Conservation (phyloP, 2,329 filamentous ascomycete species). For the Monosporascus sp. region DNA sequence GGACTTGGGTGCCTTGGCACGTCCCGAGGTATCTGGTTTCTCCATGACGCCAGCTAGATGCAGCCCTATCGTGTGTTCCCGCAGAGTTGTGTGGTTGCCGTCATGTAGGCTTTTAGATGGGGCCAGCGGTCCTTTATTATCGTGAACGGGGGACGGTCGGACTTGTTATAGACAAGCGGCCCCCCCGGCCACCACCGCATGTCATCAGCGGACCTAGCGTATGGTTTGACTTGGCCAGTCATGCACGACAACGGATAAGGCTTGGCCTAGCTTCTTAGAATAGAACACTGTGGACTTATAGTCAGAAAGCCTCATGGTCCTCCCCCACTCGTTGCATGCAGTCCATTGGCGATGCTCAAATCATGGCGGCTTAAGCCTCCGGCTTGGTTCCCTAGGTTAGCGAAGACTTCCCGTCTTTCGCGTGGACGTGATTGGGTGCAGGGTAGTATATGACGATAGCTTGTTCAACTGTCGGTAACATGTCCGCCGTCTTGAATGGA, state of each 20-base stretch:
- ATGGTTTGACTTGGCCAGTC: no score
- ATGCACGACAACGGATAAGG: background rate
- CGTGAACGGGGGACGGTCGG: background rate
- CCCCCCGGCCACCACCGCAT: background rate
- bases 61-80: conserved; percentile 1
- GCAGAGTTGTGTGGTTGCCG: conserved; percentile 7
- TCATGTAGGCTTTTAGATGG: conserved; percentile 6
- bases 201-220: background rate
- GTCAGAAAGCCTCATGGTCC: background rate
- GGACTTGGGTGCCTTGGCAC: conserved; percentile 16
- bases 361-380: background rate
- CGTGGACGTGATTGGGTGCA: background rate
- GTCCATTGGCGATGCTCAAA: background rate
- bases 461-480: no score
- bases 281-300: background rate
- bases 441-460: background rate
- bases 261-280: background rate
- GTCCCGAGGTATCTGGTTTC: conserved; percentile 9
- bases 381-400: background rate
- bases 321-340: background rate
- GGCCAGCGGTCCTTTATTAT: background rate
- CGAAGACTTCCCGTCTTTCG: background rate
- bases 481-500: no score
- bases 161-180: background rate
- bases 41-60: conserved; percentile 15